Percentiles rank a stretch among this genome's conserved stretches.
These are phyloP conservation scores for Leishmania braziliensis DNA, from an alignment of 208 protist species.

Conservation along the genomic window DNA sequence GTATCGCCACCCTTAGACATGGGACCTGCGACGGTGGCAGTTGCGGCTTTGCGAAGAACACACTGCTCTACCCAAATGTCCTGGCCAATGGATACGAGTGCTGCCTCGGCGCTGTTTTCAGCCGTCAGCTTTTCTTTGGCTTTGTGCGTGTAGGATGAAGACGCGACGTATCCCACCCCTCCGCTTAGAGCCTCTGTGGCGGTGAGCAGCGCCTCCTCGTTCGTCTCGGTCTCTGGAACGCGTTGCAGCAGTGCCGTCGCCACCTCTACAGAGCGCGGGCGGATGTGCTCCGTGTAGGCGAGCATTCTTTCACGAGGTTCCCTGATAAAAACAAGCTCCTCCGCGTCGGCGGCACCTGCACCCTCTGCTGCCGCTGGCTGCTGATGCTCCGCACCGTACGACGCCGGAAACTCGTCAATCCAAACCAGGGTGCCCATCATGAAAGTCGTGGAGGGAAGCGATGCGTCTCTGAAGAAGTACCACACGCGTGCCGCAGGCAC, in stretches of 20 bases:
- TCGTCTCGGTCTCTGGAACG: background rate
- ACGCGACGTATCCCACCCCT: slow-evolving; percentile 14
- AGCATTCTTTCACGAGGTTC: background rate
- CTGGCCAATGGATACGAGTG: slow-evolving; percentile 3
- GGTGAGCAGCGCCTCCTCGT: background rate
- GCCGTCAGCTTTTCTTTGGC: background rate
- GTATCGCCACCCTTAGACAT: background rate
- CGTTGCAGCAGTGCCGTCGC: slow-evolving; percentile 16
- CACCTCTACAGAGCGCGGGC: slow-evolving; percentile 21
- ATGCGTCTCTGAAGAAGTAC: slow-evolving; percentile 36
- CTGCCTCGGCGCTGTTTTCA: background rate
- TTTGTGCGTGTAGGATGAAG: background rate
- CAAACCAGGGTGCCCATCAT: slow-evolving; percentile 22
- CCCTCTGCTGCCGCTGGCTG: background rate
- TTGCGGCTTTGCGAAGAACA: slow-evolving; percentile 7
- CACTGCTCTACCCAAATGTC: slow-evolving; percentile 17
- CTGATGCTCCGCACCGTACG: background rate
- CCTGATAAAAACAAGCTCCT: background rate
- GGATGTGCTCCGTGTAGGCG: slow-evolving; percentile 21
- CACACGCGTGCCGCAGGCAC: slow-evolving; percentile 31
- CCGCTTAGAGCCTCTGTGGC: slow-evolving; percentile 10
- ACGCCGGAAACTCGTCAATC: slow-evolving; percentile 25
- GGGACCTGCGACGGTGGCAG: background rate
- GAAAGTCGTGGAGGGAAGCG: slow-evolving; percentile 9
- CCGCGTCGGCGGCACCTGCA: background rate